phyloP scores from a whole-genome alignment of 2,329 filamentous ascomycete genomes.

The Colletotrichum phormii region DNA sequence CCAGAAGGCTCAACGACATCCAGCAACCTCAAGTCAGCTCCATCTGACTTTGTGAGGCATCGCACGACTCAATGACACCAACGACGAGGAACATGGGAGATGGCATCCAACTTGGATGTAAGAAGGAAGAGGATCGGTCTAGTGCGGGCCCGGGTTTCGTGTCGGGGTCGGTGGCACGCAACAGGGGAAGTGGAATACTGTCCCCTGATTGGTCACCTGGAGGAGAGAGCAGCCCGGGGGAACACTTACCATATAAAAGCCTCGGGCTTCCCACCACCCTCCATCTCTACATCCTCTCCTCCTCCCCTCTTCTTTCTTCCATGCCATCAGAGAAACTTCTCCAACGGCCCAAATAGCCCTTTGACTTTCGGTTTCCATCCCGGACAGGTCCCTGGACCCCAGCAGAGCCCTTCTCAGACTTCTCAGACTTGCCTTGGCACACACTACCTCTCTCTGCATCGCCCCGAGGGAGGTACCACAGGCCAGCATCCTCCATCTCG shows the following conservation, averaged over 20 bases:
- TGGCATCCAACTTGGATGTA: background rate
- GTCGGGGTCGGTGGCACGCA: slow-evolving; percentile 9
- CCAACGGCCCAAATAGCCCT: background rate
- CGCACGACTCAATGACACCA: background rate
- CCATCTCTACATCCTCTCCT: slow-evolving; percentile 24
- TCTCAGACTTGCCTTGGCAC: background rate
- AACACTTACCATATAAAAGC: slow-evolving; percentile 38
- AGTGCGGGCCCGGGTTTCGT: slow-evolving; percentile 13
- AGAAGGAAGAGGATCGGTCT: slow-evolving; percentile 1
- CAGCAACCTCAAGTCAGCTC: background rate
- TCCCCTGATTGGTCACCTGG: slow-evolving; percentile 33
- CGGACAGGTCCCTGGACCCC: background rate
- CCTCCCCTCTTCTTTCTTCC: slow-evolving; percentile 9
- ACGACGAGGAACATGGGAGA: background rate
- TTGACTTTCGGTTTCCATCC: slow-evolving; percentile 20
- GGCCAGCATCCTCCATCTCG: background rate
- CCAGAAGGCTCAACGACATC: background rate
- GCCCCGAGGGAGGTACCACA: background rate
- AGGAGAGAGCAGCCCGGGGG: slow-evolving; percentile 15
- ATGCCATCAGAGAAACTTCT: slow-evolving; percentile 16
- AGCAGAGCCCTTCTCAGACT: slow-evolving; percentile 1
- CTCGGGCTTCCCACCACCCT: slow-evolving; percentile 32
- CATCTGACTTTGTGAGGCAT: background rate
- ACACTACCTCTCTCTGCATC: background rate
- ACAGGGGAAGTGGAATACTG: slow-evolving; percentile 8